Evolutionary conservation across 1,284 basidiomycete genomes (phyloP).

Genomic region (Ganoderma sinense): DNA sequence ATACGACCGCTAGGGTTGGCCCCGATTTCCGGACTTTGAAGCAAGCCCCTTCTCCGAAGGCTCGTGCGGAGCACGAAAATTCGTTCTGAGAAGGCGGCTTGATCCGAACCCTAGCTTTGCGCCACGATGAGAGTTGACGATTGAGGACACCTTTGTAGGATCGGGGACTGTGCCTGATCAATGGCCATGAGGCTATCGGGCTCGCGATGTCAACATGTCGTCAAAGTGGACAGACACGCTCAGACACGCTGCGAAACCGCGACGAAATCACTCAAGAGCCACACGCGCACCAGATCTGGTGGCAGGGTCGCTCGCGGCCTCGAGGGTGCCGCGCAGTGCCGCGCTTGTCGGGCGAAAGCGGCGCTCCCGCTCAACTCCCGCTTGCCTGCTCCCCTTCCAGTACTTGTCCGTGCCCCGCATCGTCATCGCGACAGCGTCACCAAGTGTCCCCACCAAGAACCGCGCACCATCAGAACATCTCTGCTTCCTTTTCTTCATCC

Average conservation of each 20-base stretch:
- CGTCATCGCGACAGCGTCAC: slow-evolving; percentile 31
- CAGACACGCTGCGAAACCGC: neutral
- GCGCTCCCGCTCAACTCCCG: too few species aligned
- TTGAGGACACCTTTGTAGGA: neutral
- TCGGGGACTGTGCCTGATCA: neutral
- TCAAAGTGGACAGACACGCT: neutral
- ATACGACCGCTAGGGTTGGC: too few species aligned
- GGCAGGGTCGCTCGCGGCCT: neutral
- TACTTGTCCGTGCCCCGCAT: slow-evolving; percentile 14
- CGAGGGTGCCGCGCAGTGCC: neutral
- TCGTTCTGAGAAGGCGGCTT: too few species aligned
- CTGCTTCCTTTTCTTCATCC: slow-evolving; percentile 4
- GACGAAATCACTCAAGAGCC: neutral
- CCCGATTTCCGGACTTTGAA: too few species aligned
- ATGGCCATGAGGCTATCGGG: slow-evolving; percentile 4
- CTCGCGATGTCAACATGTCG: slow-evolving; percentile 7
- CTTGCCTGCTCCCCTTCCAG: too few species aligned
- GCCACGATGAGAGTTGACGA: neutral
- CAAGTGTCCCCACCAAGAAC: neutral
- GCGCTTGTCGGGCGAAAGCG: neutral
- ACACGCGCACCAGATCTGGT: neutral
- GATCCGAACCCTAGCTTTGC: too few species aligned
- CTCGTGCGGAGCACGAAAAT: too few species aligned
- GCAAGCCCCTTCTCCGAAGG: too few species aligned
- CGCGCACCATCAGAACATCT: slow-evolving; percentile 24